Base-by-base conservation (phyloP, 2,329 filamentous ascomycete species). In the Aspergillus calidoustus region DNA sequence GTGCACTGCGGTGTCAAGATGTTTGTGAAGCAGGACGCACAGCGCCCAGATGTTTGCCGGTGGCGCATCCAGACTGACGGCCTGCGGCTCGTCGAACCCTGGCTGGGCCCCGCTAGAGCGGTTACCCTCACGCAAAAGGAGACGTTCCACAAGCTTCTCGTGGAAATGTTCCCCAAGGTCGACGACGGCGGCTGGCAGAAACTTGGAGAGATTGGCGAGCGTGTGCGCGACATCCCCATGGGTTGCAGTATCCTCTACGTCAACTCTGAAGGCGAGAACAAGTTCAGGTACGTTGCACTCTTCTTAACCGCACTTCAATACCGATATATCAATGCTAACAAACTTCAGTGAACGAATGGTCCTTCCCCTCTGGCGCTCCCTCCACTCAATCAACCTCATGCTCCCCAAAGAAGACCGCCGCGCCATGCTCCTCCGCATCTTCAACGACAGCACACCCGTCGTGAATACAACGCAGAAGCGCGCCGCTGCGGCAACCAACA, bases 31-130 rank as follows among this genome's bases (percentile, higher is more conserved):
- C 94, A 98, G 77, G 93, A 97, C 72, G 90, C 92, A 0, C 93
- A 96, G 62, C 91, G 89, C 5, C 89, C 90, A 41, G 90, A 93
- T 58, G 90, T 95, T 38, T 97, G 93, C 81, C 87, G 90, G 61
- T 99, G 95, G 95, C 88, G 95, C 51, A 95, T 99, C 70, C 95
- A 99, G 82, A 91, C 90, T 13, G 95, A 99, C 78, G 95, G 95
- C 25, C 88, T 99, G 80, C 88, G 91, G 9, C 93, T 99, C 67
- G 83, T 97, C 41, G 91, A 97, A 73, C 91, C 92, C 28, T 98
- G 96, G 84, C 89, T 98, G 1, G 92, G 92, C 22, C 86, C 90
- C 68, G 82, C 87, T 57, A 87, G 95, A 19, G 86, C 94, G 9
- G 86, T 99, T 44, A 84, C 86, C 57, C 82, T 97, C 59, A 87